Base-by-base conservation (phyloP, 2,329 filamentous ascomycete genomes). In the Fusarium sp. region DNA sequence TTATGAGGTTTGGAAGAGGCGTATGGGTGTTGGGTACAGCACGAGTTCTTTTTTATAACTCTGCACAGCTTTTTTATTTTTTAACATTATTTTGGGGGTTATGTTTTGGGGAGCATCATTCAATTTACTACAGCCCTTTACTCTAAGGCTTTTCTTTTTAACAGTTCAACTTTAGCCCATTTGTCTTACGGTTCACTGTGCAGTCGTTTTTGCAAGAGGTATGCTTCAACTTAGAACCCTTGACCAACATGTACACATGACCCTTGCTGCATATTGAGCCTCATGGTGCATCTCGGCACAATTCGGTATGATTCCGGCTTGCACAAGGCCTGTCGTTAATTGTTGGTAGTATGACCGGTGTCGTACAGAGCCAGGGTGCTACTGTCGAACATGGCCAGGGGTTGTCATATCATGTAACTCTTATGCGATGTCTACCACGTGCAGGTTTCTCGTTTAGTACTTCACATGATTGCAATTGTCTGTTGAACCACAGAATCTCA, bases 1-100 rank as follows among this genome's bases (percentile, higher is more conserved):
- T 49, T 58, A 63, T 66, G 49, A 46, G 25, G 29, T 53, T 50
- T 16, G 54, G 49, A 54, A 44, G 45, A 14, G 63, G 63, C 43
- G 63, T 66, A 50, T 44, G 20, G 63, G 63, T 62, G 43, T 43
- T 27, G 38, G 63, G 20, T 18, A 29, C 20, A 49, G 30, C 18
- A 66, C 40, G 34, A 44, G 22, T 29, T 50, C 10, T 16, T 32
- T 32, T 20, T 45, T 45, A 34, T n/a, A 20, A 42, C 18, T 43
- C 25, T 20, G 43, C 24, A 42, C 16, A 10, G n/a, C 40, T 62
- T 66, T 24, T 24, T 42, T 46, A 14, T 20, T 46, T 50, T 42
- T 6, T 12, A 27, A 29, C 12, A 15, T 51, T 29, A n/a, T 29
- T 25, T 5, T 47, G n/a, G 25, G 24, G 18, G n/a, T 12, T 25